Conservation (phyloP, 2,329 filamentous ascomycete genomes). For the Fusarium burgessii region DNA sequence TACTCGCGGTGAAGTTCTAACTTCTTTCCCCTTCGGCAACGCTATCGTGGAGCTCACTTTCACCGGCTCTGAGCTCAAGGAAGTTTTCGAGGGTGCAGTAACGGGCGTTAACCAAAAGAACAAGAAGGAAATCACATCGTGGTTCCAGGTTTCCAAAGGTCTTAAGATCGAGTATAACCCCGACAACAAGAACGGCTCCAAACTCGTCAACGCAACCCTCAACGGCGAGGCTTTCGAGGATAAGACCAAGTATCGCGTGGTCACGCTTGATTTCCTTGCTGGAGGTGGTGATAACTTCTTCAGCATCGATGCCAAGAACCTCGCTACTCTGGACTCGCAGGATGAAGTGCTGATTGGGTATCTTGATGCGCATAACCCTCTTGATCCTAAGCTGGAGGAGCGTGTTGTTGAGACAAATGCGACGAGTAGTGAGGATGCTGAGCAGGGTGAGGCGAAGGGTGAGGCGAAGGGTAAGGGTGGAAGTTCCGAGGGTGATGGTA, state of each 20-base stretch:
- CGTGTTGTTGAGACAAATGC: constrained; percentile 46
- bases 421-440: constrained; percentile 16
- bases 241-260: constrained; percentile 63
- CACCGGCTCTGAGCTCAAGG: constrained; percentile 66
- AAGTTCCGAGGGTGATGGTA: constrained; percentile 13
- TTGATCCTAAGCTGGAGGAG: constrained; percentile 62
- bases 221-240: constrained; percentile 61
- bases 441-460: constrained; percentile 23
- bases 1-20: constrained; percentile 72
- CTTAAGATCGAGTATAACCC: constrained; percentile 70
- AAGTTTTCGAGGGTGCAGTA: constrained; percentile 70
- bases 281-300: constrained; percentile 74
- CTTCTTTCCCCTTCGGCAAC: constrained; percentile 75
- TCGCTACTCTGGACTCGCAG: constrained; percentile 63
- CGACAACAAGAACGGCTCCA: constrained; percentile 59
- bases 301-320: constrained; percentile 48
- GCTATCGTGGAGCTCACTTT: constrained; percentile 69
- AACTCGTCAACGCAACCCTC: constrained; percentile 65
- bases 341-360: constrained; percentile 67
- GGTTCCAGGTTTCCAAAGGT: constrained; percentile 70
- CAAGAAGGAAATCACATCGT: constrained; percentile 64
- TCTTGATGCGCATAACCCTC: constrained; percentile 60
- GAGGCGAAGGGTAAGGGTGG: constrained; percentile 23
- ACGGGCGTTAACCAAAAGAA: constrained; percentile 67
- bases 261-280: constrained; percentile 73